A percentile compares a stretch with the other conserved stretches of the same genome.
phyloP scores from a whole-genome alignment of 495 filamentous ascomycete species.

The Aspergillus wentii region DNA sequence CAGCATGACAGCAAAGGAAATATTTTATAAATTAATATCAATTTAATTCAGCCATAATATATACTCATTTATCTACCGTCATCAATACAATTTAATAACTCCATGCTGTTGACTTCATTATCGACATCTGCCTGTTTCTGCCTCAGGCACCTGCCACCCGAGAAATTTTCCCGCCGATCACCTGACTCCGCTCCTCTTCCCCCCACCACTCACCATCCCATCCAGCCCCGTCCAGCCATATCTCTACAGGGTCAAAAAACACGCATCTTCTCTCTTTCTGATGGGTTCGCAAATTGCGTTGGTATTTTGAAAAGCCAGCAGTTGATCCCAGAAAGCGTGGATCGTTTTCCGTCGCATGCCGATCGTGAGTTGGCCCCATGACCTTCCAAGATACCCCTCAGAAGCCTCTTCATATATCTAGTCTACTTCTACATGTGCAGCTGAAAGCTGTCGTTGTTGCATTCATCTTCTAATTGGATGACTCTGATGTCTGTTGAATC shows the following conservation, averaged over 20 bases:
- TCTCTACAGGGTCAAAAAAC: constrained; percentile 1
- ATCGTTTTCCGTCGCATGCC: constrained; percentile 26
- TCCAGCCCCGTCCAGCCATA: constrained; percentile 15
- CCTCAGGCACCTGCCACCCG: constrained; percentile 16
- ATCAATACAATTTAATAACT: not conserved
- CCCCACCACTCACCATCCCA: constrained; percentile 12
- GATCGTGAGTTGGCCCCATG: constrained; percentile 38
- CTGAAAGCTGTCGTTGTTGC: too few species aligned
- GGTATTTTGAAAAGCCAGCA: not conserved
- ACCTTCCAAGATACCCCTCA: too few species aligned
- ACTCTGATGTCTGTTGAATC: too few species aligned
- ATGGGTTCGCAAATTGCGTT: not conserved
- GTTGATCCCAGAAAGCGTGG: constrained; percentile 6
- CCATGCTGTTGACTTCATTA: too few species aligned
- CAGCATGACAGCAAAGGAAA: too few species aligned
- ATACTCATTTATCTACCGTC: not conserved
- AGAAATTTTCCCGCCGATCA: constrained; percentile 24
- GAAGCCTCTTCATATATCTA: too few species aligned
- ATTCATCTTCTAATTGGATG: too few species aligned
- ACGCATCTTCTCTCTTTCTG: constrained; percentile 1
- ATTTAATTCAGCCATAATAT: not conserved
- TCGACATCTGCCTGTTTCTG: too few species aligned
- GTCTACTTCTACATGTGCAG: too few species aligned
- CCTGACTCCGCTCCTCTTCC: constrained; percentile 33
- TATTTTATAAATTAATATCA: not conserved